Evolutionary conservation across 768 basidiomycete genomes (phyloP).

Genomic region (Russula foetens): DNA sequence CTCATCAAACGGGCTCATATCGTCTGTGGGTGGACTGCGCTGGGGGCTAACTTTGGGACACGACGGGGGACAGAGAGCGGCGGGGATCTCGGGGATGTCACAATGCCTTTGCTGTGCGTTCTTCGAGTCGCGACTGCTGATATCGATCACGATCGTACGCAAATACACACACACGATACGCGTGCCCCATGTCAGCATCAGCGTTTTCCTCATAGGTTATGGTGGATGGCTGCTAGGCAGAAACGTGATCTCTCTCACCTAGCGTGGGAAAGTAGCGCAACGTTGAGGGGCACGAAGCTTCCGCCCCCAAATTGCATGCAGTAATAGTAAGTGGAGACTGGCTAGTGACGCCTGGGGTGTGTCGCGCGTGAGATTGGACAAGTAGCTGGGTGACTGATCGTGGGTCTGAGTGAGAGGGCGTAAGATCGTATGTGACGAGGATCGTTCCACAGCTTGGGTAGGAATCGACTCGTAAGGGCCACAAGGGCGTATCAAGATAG

Average conservation of each 20-base stretch:
- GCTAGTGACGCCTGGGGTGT: background rate
- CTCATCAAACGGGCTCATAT: background rate
- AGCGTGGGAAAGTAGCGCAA: background rate
- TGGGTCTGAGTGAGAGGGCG: background rate
- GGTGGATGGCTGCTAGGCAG: background rate
- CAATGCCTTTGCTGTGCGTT: background rate
- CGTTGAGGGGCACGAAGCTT: background rate
- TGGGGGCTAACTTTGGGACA: background rate
- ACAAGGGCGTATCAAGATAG: background rate
- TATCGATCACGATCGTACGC: background rate
- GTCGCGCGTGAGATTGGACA: background rate
- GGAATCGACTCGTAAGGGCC: background rate
- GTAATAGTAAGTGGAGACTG: background rate
- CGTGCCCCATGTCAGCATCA: background rate
- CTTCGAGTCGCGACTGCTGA: background rate
- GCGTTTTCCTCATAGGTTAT: background rate
- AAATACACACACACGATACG: background rate
- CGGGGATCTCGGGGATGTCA: background rate
- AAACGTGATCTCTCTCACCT: background rate
- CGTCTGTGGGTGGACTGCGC: background rate
- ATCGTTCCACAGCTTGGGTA: background rate
- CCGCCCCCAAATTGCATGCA: slow-evolving; percentile 8
- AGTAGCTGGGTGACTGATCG: background rate
- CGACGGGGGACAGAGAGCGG: background rate
- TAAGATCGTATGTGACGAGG: background rate